phyloP scores from a whole-genome alignment of 2,329 filamentous ascomycete genomes.

The Penicillium rolfsii region DNA sequence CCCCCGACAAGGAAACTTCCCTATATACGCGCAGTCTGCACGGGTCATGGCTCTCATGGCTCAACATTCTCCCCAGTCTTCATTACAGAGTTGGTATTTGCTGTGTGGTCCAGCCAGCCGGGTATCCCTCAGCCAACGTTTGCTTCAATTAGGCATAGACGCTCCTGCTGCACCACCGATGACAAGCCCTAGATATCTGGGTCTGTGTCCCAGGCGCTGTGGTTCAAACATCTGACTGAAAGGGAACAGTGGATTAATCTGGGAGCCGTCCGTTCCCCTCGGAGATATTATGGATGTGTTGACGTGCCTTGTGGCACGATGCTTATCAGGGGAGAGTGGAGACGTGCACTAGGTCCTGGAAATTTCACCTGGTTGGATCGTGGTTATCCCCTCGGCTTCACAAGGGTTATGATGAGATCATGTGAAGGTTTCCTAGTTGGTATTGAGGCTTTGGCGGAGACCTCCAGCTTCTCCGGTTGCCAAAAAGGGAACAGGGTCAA shows the following conservation, averaged over 20 bases:
- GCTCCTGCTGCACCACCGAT: background rate
- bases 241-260: background rate
- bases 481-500: background rate
- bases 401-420: conserved; percentile 6
- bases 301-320: background rate
- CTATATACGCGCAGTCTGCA: background rate
- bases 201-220: background rate
- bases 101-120: background rate
- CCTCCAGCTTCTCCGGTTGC: background rate
- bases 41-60: background rate
- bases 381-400: background rate
- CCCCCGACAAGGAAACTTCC: background rate
- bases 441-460: background rate
- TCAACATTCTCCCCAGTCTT: background rate
- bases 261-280: background rate
- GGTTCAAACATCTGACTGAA: background rate
- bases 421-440: conserved; percentile 1
- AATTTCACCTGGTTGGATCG: background rate
- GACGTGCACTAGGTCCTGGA: background rate
- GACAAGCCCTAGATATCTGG: background rate
- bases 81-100: background rate
- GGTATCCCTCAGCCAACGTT: background rate
- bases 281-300: background rate
- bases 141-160: background rate
- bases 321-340: background rate